These are phyloP conservation scores for Madurella fahalii DNA, from an alignment of 2,329 filamentous ascomycete species.

Conservation along the genomic window DNA sequence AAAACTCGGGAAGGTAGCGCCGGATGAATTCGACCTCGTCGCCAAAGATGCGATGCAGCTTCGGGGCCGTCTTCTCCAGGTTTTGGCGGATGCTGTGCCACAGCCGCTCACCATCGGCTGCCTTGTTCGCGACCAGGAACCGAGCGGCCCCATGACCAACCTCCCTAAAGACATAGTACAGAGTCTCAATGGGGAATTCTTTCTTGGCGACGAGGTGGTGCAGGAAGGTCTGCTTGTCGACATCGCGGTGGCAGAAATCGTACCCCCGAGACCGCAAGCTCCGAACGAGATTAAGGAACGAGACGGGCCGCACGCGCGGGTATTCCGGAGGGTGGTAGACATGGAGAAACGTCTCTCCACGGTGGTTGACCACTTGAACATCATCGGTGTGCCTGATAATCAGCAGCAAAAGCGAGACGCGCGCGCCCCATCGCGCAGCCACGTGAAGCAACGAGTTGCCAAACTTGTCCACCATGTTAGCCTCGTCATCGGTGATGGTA, in stretches of 20 bases:
- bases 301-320: conserved; percentile 22
- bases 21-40: conserved; percentile 27
- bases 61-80: conserved; percentile 20
- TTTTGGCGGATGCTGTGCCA: conserved; percentile 27
- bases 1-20: conserved; percentile 27
- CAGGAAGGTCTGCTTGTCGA: conserved; percentile 26
- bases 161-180: conserved; percentile 26
- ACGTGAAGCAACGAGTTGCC: conserved; percentile 27
- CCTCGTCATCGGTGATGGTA: conserved; percentile 24
- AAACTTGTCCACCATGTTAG: conserved; percentile 25
- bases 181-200: conserved; percentile 25
- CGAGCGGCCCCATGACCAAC: conserved; percentile 25
- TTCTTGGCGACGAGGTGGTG: conserved; percentile 23
- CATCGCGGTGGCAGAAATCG: conserved; percentile 26
- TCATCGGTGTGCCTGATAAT: conserved; percentile 25
- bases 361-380: conserved; percentile 24
- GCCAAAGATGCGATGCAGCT: conserved; percentile 27
- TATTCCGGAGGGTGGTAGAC: conserved; percentile 24
- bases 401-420: conserved; percentile 23
- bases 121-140: conserved; percentile 27
- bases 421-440: conserved; percentile 27
- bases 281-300: conserved; percentile 27
- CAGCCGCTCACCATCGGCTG: conserved; percentile 21
- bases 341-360: conserved; percentile 28
- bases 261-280: conserved; percentile 24